These are phyloP conservation scores for Arthrobotrys megalospora DNA, from an alignment of 2,329 filamentous ascomycete genomes.

Conservation along the genomic window DNA sequence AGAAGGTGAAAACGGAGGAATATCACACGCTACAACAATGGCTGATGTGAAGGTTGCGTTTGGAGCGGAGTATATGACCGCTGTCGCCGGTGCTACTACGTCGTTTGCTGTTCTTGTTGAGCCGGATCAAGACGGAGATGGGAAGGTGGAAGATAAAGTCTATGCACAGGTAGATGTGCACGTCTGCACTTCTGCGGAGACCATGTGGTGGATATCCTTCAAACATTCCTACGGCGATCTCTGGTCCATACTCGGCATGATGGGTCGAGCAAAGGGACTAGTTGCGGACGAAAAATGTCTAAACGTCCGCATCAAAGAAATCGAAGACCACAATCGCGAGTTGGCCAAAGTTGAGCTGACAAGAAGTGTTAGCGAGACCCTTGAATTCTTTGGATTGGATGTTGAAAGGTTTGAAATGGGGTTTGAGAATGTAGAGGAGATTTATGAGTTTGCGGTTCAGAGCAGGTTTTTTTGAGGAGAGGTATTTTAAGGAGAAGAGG, in stretches of 20 bases:
- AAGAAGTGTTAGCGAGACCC: constrained; percentile 71
- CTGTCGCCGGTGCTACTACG: constrained; percentile 61
- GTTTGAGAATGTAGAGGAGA: constrained; percentile 72
- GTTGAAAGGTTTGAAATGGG: constrained; percentile 71
- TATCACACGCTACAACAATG: background rate
- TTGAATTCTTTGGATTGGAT: constrained; percentile 77
- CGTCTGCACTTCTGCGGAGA: constrained; percentile 69
- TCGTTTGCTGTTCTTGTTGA: constrained; percentile 71
- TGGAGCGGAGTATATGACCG: constrained; percentile 24
- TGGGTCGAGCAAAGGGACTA: constrained; percentile 77
- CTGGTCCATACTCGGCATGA: constrained; percentile 77
- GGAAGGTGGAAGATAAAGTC: constrained; percentile 45
- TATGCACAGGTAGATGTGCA: constrained; percentile 80
- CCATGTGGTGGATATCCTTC: constrained; percentile 77
- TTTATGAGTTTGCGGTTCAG: constrained; percentile 76
- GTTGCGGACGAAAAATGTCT: constrained; percentile 77
- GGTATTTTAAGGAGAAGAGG: constrained; percentile 63
- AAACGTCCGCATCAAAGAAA: constrained; percentile 77
- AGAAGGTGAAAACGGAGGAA: too few species aligned
- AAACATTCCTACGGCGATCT: constrained; percentile 80
- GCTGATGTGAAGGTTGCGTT: constrained; percentile 33
- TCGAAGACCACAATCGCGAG: constrained; percentile 75
- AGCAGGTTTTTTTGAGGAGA: constrained; percentile 74
- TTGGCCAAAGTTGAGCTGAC: constrained; percentile 75
- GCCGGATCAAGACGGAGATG: background rate